Conservation (phyloP, 2,329 filamentous ascomycete species). For the Xylariaceae sp. region DNA sequence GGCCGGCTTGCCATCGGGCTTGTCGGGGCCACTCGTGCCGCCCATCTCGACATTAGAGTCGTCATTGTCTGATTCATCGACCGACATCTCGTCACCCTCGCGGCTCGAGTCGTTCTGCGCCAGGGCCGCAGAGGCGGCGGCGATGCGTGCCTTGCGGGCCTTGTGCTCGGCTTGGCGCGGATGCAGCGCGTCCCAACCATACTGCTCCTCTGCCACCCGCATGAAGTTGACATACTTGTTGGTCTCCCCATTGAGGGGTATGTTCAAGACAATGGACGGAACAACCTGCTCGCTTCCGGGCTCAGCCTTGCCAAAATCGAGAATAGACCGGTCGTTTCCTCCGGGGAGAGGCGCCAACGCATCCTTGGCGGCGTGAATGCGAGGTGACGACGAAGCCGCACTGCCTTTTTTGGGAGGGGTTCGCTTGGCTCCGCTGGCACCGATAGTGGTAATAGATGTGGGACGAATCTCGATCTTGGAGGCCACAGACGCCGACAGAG, state of each 20-base stretch:
- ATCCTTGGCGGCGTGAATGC: constrained; percentile 42
- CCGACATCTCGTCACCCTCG: constrained; percentile 76
- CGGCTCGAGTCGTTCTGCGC: constrained; percentile 65
- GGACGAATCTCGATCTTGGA: constrained; percentile 27
- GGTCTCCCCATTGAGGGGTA: constrained; percentile 70
- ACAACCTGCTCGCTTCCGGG: constrained; percentile 52
- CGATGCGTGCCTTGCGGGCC: constrained; percentile 80
- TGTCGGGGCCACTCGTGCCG: constrained; percentile 55
- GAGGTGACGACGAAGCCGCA: constrained; percentile 39
- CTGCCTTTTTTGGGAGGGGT: constrained; percentile 29
- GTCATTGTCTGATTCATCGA: constrained; percentile 66
- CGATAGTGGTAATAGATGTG: constrained; percentile 26
- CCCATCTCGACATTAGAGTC: constrained; percentile 88
- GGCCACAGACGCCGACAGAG: constrained; percentile 16
- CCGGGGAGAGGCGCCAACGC: constrained; percentile 27
- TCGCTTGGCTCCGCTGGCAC: constrained; percentile 20
- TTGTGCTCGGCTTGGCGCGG: constrained; percentile 83
- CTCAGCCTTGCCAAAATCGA: constrained; percentile 53
- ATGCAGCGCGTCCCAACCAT: constrained; percentile 90
- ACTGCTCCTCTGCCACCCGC: constrained; percentile 84
- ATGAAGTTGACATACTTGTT: constrained; percentile 96
- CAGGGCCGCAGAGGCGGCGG: constrained; percentile 76
- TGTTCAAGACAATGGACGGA: constrained; percentile 76
- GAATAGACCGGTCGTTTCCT: constrained; percentile 45
- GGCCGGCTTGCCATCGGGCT: constrained; percentile 50